Conservation (phyloP, 805 yeast species). For the Metschnikowia peoriensis region DNA sequence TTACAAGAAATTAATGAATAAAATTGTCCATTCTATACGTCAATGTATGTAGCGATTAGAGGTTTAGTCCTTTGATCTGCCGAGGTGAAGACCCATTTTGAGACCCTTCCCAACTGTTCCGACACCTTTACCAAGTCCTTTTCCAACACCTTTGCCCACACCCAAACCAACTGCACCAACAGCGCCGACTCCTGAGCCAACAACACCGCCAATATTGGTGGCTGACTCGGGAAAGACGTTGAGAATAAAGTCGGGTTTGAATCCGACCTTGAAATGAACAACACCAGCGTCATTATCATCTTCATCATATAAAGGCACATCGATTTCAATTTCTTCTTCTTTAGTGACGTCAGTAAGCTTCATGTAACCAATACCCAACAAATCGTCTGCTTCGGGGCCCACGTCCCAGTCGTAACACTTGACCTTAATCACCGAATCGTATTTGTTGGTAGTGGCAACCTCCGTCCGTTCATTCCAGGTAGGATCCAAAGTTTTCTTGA, state of each 20-base stretch:
- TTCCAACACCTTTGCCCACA: slow-evolving; percentile 21
- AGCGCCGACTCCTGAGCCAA: slow-evolving; percentile 26
- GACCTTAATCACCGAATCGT: slow-evolving; percentile 55
- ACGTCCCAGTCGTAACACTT: slow-evolving; percentile 89
- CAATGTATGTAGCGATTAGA: not conserved
- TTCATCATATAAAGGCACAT: slow-evolving; percentile 46
- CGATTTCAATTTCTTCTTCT: slow-evolving; percentile 40
- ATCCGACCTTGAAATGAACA: slow-evolving; percentile 55
- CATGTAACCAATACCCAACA: slow-evolving; percentile 63
- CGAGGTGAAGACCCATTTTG: slow-evolving; percentile 37
- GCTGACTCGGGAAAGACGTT: slow-evolving; percentile 35
- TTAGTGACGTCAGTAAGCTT: slow-evolving; percentile 53
- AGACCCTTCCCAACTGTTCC: slow-evolving; percentile 35
- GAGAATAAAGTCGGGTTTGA: slow-evolving; percentile 69
- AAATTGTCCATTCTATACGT: not conserved
- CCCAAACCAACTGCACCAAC: slow-evolving; percentile 21
- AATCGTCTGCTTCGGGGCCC: slow-evolving; percentile 83
- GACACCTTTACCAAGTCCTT: slow-evolving; percentile 30
- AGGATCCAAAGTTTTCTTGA: slow-evolving; percentile 89
- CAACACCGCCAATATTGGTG: slow-evolving; percentile 39
- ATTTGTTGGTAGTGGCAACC: slow-evolving; percentile 58
- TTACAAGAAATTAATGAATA: not conserved
- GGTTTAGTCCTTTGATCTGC: slow-evolving; percentile 13
- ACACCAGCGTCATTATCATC: slow-evolving; percentile 61
- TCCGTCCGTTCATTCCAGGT: slow-evolving; percentile 73